These are phyloP conservation scores for Gleditsia sinensis DNA, from an alignment of 306 rosid species.

Conservation along the genomic window DNA sequence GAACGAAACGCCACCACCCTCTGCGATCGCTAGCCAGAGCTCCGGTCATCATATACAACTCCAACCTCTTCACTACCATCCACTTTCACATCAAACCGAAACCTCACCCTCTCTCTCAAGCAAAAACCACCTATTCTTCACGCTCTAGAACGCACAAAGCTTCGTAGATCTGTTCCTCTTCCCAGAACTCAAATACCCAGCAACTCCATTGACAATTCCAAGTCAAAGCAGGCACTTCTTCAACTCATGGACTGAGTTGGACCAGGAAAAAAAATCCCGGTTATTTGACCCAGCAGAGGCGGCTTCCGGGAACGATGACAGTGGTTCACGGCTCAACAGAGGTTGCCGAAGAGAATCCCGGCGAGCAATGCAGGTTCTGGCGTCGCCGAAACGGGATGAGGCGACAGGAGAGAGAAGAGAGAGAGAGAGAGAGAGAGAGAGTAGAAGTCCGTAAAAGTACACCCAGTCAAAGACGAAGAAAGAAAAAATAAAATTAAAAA, in stretches of 20 bases:
- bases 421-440: constrained; percentile 62
- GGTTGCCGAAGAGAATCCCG: constrained; percentile 14
- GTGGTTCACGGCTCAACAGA: background rate
- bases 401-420: constrained; percentile 52
- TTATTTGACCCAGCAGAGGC: constrained; percentile 13
- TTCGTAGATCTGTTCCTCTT: constrained; percentile 56
- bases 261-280: constrained; percentile 12
- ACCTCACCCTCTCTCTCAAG: constrained; percentile 22
- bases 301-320: constrained; percentile 11
- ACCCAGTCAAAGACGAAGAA: constrained; percentile 63
- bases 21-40: constrained; percentile 77
- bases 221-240: constrained; percentile 45
- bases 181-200: constrained; percentile 34
- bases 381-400: constrained; percentile 32
- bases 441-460: constrained; percentile 56
- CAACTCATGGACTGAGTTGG: constrained; percentile 36
- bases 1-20: constrained; percentile 87
- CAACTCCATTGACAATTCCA: constrained; percentile 44
- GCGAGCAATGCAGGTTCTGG: constrained; percentile 30
- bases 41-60: constrained; percentile 87
- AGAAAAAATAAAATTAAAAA: constrained; percentile 8
- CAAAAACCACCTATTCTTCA: constrained; percentile 29
- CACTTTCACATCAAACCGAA: too few species aligned
- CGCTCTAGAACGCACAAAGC: constrained; percentile 37
- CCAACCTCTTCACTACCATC: constrained; percentile 70